Evolutionary conservation across 306 rosid genomes (phyloP), one percentile per base, ranked within the genome.

Genomic region (Urtica urens): DNA sequence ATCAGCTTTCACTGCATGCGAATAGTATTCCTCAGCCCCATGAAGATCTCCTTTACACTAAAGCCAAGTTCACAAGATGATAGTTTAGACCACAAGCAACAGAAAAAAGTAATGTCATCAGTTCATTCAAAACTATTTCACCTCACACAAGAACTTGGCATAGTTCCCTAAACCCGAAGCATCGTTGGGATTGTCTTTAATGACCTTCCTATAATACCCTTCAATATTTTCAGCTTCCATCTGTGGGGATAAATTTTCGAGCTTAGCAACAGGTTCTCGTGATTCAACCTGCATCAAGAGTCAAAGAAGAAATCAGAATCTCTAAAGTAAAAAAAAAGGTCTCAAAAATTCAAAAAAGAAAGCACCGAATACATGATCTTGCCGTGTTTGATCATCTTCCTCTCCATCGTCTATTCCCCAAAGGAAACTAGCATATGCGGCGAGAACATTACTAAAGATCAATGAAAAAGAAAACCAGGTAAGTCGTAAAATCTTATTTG

Each of bases 351-450:
- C n/a, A n/a, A n/a, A 19, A 47, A 43, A 51, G 40, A 53, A 20
- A 33, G 22, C 64, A 80, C 93, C 87, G 62, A 37, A 44, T n/a
- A 53, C 45, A 23, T 49, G 58, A 59, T 51, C 56, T 46, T 58
- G 57, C 47, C 16, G 31, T 6, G 61, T 60, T 68, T 41, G 76
- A 41, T 41, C 53, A 26, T 63, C 72, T 15, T 73, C 68, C 18
- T 60, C 67, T 9, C 40, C 66, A 10, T 72, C 71, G 40, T 75
- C 79, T 42, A 64, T 53, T 68, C 75, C 86, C 95, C 94, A 90
- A 21, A 84, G 95, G 73, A 90, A 84, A 64, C 80, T 71, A 57
- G 87, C 71, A 70, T 76, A 75, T 70, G 92, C 93, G 34, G 84
- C 95, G 35, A 81, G 92, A 68, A 81, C 73, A 49, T 64, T 35